Percentiles rank a stretch among this genome's conserved stretches.
phyloP scores from a whole-genome alignment of 108 stramenopile genomes.

The Nannochloropsis granulata region DNA sequence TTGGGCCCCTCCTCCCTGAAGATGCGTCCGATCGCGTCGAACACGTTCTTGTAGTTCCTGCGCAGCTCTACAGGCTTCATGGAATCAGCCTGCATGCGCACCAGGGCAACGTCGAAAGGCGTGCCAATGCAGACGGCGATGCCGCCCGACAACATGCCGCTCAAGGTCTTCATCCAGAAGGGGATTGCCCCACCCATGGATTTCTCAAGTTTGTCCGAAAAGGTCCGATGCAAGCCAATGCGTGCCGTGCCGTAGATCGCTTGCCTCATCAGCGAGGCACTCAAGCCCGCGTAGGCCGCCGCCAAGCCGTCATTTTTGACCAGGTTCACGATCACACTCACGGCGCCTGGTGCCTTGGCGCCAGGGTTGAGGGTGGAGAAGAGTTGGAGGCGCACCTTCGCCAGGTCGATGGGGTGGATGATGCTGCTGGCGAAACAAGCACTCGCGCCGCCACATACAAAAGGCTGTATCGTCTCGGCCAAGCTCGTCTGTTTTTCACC shows the following conservation, averaged over 20 bases:
- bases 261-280: constrained; percentile 90
- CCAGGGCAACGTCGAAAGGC: constrained; percentile 82
- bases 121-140: constrained; percentile 94
- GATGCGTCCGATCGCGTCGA: constrained; percentile 78
- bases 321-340: constrained; percentile 53
- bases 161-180: constrained; percentile 66
- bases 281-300: constrained; percentile 72
- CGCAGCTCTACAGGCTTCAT: constrained; percentile 72
- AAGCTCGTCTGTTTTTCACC: not conserved
- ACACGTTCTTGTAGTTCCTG: constrained; percentile 93
- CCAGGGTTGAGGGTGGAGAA: constrained; percentile 80
- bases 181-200: constrained; percentile 69
- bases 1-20: constrained; percentile 76
- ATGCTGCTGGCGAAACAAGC: constrained; percentile 78
- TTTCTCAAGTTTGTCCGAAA: constrained; percentile 53
- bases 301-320: constrained; percentile 56
- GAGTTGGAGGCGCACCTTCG: constrained; percentile 77
- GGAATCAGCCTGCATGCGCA: constrained; percentile 83
- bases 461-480: constrained; percentile 40
- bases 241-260: constrained; percentile 96
- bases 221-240: constrained; percentile 88
- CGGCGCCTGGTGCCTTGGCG: constrained; percentile 56
- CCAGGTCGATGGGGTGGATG: constrained; percentile 93
- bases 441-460: constrained; percentile 58
- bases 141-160: constrained; percentile 80